These are phyloP conservation scores for Linum lewisii DNA, from an alignment of 345 rosid genomes.

Conservation along the genomic window DNA sequence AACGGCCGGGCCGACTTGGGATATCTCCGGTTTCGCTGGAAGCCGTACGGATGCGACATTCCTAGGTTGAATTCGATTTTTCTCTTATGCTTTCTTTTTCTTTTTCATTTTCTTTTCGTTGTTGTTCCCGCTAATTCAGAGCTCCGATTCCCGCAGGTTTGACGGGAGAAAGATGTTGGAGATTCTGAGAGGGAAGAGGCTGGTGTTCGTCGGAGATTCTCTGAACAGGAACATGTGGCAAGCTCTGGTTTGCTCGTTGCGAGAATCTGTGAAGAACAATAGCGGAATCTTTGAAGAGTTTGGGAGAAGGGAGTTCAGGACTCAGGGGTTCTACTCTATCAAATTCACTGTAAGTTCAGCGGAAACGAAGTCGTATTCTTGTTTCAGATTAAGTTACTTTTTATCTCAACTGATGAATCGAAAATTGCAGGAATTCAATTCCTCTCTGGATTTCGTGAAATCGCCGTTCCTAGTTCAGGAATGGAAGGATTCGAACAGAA, in stretches of 20 bases:
- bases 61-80: conserved; percentile 30
- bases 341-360: conserved; percentile 30
- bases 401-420: too few relatives aligned
- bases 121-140: not conserved
- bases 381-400: too few relatives aligned
- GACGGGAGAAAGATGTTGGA: conserved; percentile 47
- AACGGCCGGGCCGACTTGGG: conserved; percentile 44
- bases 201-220: conserved; percentile 66
- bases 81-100: not conserved
- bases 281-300: conserved; percentile 35
- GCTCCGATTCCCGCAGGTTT: conserved; percentile 25
- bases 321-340: conserved; percentile 44
- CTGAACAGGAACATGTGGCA: conserved; percentile 75
- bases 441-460: conserved; percentile 47
- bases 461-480: conserved; percentile 60
- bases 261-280: conserved; percentile 46
- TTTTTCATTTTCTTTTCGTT: not conserved
- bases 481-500: conserved; percentile 23
- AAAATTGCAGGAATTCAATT: conserved; percentile 28
- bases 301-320: conserved; percentile 29
- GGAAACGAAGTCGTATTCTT: not conserved
- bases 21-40: conserved; percentile 41
- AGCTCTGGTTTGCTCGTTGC: conserved; percentile 48
- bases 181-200: conserved; percentile 47
- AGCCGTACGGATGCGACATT: conserved; percentile 44